These are phyloP conservation scores for Neurospora sp. DNA, from an alignment of 2,329 filamentous ascomycete species.

Conservation along the genomic window DNA sequence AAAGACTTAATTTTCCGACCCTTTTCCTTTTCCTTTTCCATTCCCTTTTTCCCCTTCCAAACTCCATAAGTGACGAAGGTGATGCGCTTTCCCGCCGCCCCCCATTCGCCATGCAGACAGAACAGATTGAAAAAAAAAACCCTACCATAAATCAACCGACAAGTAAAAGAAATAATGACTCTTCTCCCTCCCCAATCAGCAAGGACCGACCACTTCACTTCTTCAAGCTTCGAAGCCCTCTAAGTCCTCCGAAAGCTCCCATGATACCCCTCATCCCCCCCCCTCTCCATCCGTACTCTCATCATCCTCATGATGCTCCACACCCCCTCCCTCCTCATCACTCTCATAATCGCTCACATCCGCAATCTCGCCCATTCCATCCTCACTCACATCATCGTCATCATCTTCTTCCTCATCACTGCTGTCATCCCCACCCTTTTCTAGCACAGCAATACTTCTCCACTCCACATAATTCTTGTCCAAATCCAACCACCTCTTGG, in stretches of 20 bases:
- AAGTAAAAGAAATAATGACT: background rate
- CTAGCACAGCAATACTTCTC: conserved; percentile 62
- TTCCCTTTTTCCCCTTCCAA: background rate
- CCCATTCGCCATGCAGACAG: background rate
- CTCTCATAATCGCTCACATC: conserved; percentile 4
- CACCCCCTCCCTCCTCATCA: conserved; percentile 22
- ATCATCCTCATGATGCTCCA: conserved; percentile 27
- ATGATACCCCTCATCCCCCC: background rate
- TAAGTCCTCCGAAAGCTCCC: background rate
- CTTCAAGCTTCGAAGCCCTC: background rate
- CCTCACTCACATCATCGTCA: conserved; percentile 30
- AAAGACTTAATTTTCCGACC: background rate
- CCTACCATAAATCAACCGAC: background rate
- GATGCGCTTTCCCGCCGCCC: background rate
- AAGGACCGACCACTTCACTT: background rate
- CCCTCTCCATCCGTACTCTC: conserved; percentile 6
- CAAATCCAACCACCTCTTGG: conserved; percentile 75
- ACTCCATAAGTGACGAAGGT: background rate
- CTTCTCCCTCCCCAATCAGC: conserved; percentile 15
- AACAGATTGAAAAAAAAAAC: background rate
- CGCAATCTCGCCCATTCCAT: conserved; percentile 18
- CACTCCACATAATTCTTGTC: conserved; percentile 67
- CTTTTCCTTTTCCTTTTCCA: background rate
- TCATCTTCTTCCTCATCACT: conserved; percentile 43
- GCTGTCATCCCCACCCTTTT: too few relatives aligned